These are phyloP conservation scores for Xenoacremonium recifei DNA, from an alignment of 2,329 filamentous ascomycete genomes.

Conservation along the genomic window DNA sequence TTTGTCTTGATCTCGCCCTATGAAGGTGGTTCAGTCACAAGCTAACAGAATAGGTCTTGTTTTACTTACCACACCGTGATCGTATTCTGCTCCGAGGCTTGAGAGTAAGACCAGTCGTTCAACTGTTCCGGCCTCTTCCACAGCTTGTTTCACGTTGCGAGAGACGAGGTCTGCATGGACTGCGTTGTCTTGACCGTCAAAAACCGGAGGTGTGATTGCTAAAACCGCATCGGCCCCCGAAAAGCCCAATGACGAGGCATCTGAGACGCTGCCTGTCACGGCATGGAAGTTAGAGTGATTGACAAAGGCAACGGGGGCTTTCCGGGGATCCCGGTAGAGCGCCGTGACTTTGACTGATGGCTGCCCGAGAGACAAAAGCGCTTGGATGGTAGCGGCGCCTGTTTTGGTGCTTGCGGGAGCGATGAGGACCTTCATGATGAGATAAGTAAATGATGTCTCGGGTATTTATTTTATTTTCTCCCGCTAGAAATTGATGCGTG, in stretches of 20 bases:
- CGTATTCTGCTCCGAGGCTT: slow-evolving; percentile 32
- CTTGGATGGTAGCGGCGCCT: slow-evolving; percentile 26
- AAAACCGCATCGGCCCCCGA: slow-evolving; percentile 27
- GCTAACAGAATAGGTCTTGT: not conserved
- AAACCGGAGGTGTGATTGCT: slow-evolving; percentile 30
- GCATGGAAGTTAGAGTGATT: slow-evolving; percentile 24
- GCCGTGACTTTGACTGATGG: slow-evolving; percentile 18
- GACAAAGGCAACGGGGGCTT: slow-evolving; percentile 28
- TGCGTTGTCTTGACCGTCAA: slow-evolving; percentile 23
- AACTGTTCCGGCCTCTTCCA: slow-evolving; percentile 23
- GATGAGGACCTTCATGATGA: slow-evolving; percentile 18
- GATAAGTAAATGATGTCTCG: no score
- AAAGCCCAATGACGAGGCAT: slow-evolving; percentile 30
- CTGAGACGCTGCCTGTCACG: slow-evolving; percentile 27
- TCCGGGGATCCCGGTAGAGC: slow-evolving; percentile 28
- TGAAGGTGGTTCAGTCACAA: not conserved
- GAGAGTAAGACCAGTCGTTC: slow-evolving; percentile 31
- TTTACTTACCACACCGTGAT: slow-evolving; percentile 28
- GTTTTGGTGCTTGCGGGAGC: slow-evolving; percentile 33
- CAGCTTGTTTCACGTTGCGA: slow-evolving; percentile 26
- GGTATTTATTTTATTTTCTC: no score
- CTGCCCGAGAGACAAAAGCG: slow-evolving; percentile 18
- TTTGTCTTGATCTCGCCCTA: slow-evolving; percentile 39
- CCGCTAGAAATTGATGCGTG: no score
- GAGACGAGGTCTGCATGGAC: slow-evolving; percentile 18